These are phyloP conservation scores for Nothophoma quercina DNA, from an alignment of 2,329 filamentous ascomycete genomes.

Conservation along the genomic window DNA sequence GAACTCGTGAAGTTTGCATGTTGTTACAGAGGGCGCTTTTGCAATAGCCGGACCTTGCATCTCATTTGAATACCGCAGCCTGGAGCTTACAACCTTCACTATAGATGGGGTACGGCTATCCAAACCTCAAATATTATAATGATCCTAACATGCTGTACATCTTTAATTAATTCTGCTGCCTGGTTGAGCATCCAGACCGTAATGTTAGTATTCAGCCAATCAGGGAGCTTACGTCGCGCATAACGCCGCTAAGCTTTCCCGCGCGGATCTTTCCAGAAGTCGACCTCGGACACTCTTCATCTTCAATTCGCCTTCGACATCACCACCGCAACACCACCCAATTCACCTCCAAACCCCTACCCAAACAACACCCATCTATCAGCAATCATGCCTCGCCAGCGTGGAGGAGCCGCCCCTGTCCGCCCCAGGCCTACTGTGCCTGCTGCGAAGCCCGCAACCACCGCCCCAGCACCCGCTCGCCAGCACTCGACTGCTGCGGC, in stretches of 20 bases:
- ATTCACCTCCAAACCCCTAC: background rate
- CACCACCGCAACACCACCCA: constrained; percentile 8
- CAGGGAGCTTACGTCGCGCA: background rate
- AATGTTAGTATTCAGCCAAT: background rate
- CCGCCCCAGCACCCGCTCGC: constrained; percentile 60
- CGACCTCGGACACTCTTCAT: constrained; percentile 29
- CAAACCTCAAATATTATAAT: too few relatives aligned
- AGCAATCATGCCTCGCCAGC: constrained; percentile 57
- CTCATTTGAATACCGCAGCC: too few relatives aligned
- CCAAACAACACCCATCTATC: constrained; percentile 12
- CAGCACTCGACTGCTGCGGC: constrained; percentile 72
- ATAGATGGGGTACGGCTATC: too few relatives aligned
- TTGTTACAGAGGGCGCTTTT: too few relatives aligned
- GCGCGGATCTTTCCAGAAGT: constrained; percentile 39
- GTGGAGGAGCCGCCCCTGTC: constrained; percentile 55
- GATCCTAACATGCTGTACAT: background rate
- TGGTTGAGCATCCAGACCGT: background rate
- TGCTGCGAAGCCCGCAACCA: constrained; percentile 59
- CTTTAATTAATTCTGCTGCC: constrained; percentile 4
- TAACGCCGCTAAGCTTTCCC: background rate
- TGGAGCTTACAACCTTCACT: too few relatives aligned
- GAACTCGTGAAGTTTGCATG: too few relatives aligned
- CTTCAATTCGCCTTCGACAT: constrained; percentile 10
- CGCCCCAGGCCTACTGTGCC: constrained; percentile 53
- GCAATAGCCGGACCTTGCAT: too few relatives aligned